These are phyloP conservation scores for Vitis hybrid DNA, from an alignment of 177 flowering plant genomes.

Conservation along the genomic window DNA sequence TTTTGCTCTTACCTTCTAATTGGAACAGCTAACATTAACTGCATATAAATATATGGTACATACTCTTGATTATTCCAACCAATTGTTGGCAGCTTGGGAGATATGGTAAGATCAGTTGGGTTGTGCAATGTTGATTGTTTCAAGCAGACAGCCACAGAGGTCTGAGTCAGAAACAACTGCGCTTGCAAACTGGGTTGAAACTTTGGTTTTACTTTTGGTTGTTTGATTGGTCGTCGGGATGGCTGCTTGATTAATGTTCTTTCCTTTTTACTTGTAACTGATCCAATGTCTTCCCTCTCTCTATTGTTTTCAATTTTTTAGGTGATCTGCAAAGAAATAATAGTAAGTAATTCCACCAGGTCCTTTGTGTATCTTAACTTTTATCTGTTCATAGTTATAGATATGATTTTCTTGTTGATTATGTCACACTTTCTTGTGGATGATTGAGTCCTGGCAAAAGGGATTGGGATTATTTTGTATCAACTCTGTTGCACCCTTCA, in stretches of 20 bases:
- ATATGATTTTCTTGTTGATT: background rate
- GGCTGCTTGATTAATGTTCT: background rate
- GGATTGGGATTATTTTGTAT: too few relatives aligned
- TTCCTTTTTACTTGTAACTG: background rate
- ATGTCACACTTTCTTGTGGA: too few relatives aligned
- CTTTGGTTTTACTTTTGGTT: background rate
- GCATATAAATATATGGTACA: too few relatives aligned
- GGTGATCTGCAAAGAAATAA: background rate
- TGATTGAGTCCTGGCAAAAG: too few relatives aligned
- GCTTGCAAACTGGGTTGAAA: background rate
- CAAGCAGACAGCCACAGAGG: constrained; percentile 31
- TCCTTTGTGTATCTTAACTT: background rate
- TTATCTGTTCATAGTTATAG: background rate
- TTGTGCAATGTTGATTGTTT: constrained; percentile 46
- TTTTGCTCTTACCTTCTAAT: too few relatives aligned
- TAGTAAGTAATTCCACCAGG: background rate
- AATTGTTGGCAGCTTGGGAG: constrained; percentile 33
- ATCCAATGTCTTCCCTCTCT: background rate
- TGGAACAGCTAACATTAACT: too few relatives aligned
- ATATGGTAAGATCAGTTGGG: constrained; percentile 46
- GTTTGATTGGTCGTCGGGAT: background rate
- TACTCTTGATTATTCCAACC: background rate
- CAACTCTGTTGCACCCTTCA: too few relatives aligned
- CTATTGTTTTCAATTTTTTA: background rate
- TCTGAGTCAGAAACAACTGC: constrained; percentile 9